Percentiles rank a stretch among this genome's conserved stretches.
Conservation (phyloP, 2,329 filamentous ascomycete species). For the Canariomyces notabilis region DNA sequence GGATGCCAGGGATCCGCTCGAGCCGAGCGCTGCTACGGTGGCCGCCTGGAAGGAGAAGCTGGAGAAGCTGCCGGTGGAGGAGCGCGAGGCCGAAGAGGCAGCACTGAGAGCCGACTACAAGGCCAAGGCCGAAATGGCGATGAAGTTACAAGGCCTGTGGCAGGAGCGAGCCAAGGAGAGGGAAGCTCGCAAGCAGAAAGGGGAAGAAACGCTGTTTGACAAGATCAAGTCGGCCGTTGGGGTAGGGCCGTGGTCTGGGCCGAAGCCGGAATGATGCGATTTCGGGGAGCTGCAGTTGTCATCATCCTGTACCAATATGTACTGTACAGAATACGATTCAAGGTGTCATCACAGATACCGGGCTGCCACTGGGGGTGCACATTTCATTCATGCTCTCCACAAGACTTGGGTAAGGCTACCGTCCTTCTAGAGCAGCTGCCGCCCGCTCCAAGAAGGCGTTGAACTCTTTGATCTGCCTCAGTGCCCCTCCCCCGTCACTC, state of each 20-base stretch:
- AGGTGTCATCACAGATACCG: background rate
- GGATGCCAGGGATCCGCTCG: slow-evolving; percentile 26
- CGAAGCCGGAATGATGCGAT: slow-evolving; percentile 6
- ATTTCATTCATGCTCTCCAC: background rate
- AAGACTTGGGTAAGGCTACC: slow-evolving; percentile 3
- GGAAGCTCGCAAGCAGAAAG: slow-evolving; percentile 52
- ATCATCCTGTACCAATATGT: slow-evolving; percentile 6
- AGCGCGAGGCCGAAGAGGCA: slow-evolving; percentile 58
- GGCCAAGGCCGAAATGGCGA: slow-evolving; percentile 55
- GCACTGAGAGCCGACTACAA: slow-evolving; percentile 59
- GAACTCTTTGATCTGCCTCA: slow-evolving; percentile 56
- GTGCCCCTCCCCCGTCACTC: slow-evolving; percentile 42
- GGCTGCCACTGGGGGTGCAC: slow-evolving; percentile 5
- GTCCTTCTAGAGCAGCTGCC: slow-evolving; percentile 49
- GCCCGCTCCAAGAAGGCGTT: slow-evolving; percentile 60
- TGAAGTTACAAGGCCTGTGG: slow-evolving; percentile 50
- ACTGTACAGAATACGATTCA: slow-evolving; percentile 7
- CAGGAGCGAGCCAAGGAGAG: slow-evolving; percentile 51
- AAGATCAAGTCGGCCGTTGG: slow-evolving; percentile 27
- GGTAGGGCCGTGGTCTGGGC: slow-evolving; percentile 7
- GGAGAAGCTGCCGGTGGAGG: slow-evolving; percentile 52
- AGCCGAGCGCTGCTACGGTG: slow-evolving; percentile 20
- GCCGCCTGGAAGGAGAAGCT: slow-evolving; percentile 47
- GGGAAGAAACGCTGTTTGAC: slow-evolving; percentile 43
- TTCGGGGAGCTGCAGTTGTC: background rate